A percentile compares a stretch with the other conserved stretches of the same genome.
These are phyloP conservation scores for Boletus pseudopeckii DNA, from an alignment of 768 basidiomycete genomes.

Conservation along the genomic window DNA sequence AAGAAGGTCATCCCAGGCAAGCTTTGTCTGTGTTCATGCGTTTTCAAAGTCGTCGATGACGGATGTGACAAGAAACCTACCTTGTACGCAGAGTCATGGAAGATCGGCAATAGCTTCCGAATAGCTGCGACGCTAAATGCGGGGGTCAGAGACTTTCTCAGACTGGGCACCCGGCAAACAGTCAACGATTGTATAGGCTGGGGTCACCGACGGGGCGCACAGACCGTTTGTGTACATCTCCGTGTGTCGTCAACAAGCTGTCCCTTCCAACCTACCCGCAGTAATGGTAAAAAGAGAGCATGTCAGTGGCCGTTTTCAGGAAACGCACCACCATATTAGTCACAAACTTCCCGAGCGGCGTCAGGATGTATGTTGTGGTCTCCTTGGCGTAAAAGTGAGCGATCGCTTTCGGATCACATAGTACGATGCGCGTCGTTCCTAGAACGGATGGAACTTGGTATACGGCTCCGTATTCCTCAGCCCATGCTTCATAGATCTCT, in stretches of 20 bases:
- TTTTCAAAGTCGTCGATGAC: not conserved
- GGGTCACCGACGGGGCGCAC: not conserved
- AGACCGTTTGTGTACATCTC: slow-evolving; percentile 18
- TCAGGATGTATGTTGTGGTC: slow-evolving; percentile 37
- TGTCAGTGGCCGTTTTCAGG: too few relatives aligned
- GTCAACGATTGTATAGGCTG: not conserved
- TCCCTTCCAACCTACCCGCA: slow-evolving; percentile 5
- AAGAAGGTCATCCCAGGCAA: slow-evolving; percentile 29
- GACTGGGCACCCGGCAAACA: slow-evolving; percentile 15
- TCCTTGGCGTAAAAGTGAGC: slow-evolving; percentile 52
- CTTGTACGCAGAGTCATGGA: slow-evolving; percentile 41
- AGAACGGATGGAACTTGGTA: slow-evolving; percentile 41
- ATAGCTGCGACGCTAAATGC: slow-evolving; percentile 41
- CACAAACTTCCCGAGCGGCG: slow-evolving; percentile 17
- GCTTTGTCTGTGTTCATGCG: slow-evolving; percentile 23
- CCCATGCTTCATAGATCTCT: slow-evolving; percentile 47
- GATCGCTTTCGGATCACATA: slow-evolving; percentile 49
- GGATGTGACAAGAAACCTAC: slow-evolving; percentile 15
- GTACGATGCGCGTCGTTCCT: slow-evolving; percentile 35
- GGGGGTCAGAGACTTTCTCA: slow-evolving; percentile 37
- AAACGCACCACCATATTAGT: slow-evolving; percentile 33
- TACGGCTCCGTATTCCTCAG: slow-evolving; percentile 43
- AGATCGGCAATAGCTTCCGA: slow-evolving; percentile 33
- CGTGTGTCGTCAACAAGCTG: slow-evolving; percentile 16
- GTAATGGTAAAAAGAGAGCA: not conserved